These are phyloP conservation scores for Neurospora sublineolata DNA, from an alignment of 495 filamentous ascomycete species.

Conservation along the genomic window DNA sequence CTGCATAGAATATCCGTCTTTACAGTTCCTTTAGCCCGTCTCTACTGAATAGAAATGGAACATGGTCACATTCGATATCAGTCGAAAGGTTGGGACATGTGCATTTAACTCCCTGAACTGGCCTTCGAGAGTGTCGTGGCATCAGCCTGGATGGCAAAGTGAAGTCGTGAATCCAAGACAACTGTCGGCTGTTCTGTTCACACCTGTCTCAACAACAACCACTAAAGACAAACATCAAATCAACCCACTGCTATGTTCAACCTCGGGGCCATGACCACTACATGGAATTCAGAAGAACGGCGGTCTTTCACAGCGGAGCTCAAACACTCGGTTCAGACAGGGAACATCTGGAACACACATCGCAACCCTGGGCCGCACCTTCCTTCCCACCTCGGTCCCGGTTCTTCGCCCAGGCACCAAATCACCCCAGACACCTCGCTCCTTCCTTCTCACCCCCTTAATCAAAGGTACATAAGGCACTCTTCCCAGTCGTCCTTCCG, in stretches of 20 bases:
- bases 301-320: background rate
- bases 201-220: background rate
- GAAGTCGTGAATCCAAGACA: background rate
- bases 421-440: background rate
- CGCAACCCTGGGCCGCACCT: background rate
- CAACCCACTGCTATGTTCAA: background rate
- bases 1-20: background rate
- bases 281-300: background rate
- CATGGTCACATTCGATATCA: background rate
- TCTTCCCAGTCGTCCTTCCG: background rate
- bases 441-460: background rate
- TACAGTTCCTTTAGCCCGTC: background rate
- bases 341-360: background rate
- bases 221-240: background rate
- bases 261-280: background rate
- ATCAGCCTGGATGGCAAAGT: background rate
- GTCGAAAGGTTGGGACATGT: background rate
- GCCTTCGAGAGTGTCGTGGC: background rate
- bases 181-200: background rate
- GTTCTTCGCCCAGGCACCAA: background rate
- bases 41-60: background rate
- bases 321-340: background rate
- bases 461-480: background rate
- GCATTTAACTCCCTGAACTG: background rate
- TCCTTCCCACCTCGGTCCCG: background rate